phyloP scores from a whole-genome alignment of 495 filamentous ascomycete species.

The Saxophila tyrrhenica region DNA sequence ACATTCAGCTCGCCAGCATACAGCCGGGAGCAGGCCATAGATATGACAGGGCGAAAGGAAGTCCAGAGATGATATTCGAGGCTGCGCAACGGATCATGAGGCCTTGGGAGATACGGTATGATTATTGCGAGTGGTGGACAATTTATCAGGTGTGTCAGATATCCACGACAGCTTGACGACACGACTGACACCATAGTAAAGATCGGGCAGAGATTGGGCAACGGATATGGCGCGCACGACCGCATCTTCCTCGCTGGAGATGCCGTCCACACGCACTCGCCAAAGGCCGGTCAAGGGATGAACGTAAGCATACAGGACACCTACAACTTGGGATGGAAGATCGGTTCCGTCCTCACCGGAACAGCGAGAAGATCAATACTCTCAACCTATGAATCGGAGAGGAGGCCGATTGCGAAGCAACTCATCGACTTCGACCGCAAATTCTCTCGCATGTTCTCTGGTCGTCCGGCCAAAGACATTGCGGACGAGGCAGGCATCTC shows the following conservation, averaged over 20 bases:
- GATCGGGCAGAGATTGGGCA: background rate
- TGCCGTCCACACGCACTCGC: constrained; percentile 72
- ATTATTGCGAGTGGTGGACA: background rate
- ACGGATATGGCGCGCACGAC: background rate
- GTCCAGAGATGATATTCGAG: background rate
- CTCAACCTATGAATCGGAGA: constrained; percentile 58
- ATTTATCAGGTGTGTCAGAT: background rate
- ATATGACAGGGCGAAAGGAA: background rate
- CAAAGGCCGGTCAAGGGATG: constrained; percentile 65
- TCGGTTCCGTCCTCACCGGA: constrained; percentile 30
- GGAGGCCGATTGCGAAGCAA: constrained; percentile 55
- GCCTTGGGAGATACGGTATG: background rate
- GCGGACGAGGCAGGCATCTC: background rate
- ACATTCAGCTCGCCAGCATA: background rate
- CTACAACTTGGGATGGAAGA: constrained; percentile 6
- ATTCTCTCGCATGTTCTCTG: background rate
- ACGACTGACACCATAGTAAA: background rate
- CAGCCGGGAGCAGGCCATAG: background rate
- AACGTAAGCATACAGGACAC: constrained; percentile 6
- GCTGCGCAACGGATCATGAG: background rate
- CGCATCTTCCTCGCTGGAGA: constrained; percentile 63
- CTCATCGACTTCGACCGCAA: constrained; percentile 45
- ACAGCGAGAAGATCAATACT: constrained; percentile 38
- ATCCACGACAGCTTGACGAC: background rate
- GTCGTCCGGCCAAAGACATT: background rate